Conservation (phyloP, 176 grass and related monocot species). For the Musa beccarii region DNA sequence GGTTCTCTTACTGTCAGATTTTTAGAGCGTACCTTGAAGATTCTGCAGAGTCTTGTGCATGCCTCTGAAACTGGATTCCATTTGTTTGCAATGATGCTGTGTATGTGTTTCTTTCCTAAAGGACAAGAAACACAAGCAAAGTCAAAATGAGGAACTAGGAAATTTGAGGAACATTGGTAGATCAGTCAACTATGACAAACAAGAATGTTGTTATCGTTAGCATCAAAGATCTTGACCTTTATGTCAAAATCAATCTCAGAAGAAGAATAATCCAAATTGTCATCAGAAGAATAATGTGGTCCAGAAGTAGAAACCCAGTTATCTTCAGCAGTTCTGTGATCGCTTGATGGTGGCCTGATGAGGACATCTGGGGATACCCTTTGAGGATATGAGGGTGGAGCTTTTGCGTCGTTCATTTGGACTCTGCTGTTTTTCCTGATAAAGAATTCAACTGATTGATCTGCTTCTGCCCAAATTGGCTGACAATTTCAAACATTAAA, state of each 20-base stretch:
- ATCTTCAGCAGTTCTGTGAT: conserved; percentile 19
- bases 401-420: conserved; percentile 26
- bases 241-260: conserved; percentile 25
- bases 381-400: conserved; percentile 53
- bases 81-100: background rate
- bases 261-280: conserved; percentile 31
- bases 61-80: background rate
- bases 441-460: conserved; percentile 31
- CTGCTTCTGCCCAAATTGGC: conserved; percentile 49
- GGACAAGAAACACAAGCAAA: conserved; percentile 38
- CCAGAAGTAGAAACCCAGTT: conserved; percentile 8
- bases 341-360: conserved; percentile 18
- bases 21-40: conserved; percentile 17
- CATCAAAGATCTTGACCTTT: background rate
- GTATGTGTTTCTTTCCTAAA: conserved; percentile 35
- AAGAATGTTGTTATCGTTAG: background rate
- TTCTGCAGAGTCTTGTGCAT: conserved; percentile 23
- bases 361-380: conserved; percentile 57
- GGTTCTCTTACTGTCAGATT: background rate
- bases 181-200: conserved; percentile 10
- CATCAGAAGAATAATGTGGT: conserved; percentile 24
- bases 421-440: conserved; percentile 27
- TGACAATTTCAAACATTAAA: conserved; percentile 10
- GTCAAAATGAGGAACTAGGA: conserved; percentile 16
- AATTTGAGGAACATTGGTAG: conserved; percentile 6